These are phyloP conservation scores for Trichoderma afroharzianum DNA, from an alignment of 2,329 filamentous ascomycete genomes.

Conservation along the genomic window DNA sequence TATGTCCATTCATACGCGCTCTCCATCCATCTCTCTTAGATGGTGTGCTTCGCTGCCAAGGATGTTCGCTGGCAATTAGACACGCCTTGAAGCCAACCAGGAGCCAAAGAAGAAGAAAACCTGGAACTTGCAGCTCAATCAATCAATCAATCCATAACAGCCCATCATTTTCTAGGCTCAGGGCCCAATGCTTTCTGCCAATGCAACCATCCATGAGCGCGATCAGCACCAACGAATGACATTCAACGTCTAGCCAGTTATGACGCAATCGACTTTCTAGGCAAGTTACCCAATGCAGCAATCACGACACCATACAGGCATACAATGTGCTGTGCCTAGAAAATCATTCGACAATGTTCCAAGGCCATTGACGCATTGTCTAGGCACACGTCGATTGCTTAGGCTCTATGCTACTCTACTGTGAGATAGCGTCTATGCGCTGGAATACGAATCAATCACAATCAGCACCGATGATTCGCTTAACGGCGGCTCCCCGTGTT, in stretches of 20 bases:
- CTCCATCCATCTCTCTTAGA: neutral
- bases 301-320: neutral
- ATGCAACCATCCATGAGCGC: neutral
- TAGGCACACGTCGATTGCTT: neutral
- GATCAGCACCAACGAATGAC: conserved; percentile 1
- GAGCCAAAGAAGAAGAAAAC: neutral
- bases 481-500: conserved; percentile 5
- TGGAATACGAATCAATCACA: neutral
- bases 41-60: neutral
- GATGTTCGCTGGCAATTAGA: neutral
- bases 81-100: neutral
- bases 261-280: conserved; percentile 2
- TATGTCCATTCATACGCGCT: neutral
- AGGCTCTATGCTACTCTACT: neutral
- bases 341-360: neutral
- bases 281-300: neutral
- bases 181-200: neutral
- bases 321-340: neutral
- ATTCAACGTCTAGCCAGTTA: neutral
- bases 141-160: neutral
- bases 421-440: neutral
- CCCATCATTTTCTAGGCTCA: neutral
- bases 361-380: neutral
- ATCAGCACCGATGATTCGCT: neutral
- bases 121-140: neutral